Base-by-base conservation (phyloP, 495 filamentous ascomycete genomes). In the Hypoxylon cercidicola region DNA sequence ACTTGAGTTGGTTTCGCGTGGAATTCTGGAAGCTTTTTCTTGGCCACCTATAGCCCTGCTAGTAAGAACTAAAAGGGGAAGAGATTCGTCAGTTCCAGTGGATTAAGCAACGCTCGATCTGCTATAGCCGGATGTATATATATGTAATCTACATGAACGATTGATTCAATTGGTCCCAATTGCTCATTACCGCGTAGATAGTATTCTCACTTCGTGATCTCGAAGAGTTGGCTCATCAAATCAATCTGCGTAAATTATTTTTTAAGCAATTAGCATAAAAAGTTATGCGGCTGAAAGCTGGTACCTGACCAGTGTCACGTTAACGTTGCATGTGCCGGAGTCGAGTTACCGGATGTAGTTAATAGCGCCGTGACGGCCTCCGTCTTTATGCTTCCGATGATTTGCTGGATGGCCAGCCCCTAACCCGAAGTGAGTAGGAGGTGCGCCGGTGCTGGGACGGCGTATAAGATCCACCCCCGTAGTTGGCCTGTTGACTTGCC, bases 221-320 rank as follows among this genome's bases (percentile, higher is more conserved):
- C 4, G 21, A 32, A 18, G 28, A 21, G 6, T 28, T 60, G 58
- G 54, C 52, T 62, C 40, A 62, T 54, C 30, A 9, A 41, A 49
- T 52, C 35, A 54, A 28, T 30, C 34, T 32, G n/a, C 13, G 1
- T 15, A 12, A 30, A 40, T 30, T 16, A 45, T 15, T 30, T 15
- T 37, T 53, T 23, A 12, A 9, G n/a, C 0, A 47, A 30, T 48
- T 30, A 25, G 30, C 50, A 56, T 51, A 53, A 61, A 56, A 16
- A 47, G 39, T 60, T 44, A 62, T 68, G 64, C 64, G 64, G 64
- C 64, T 68, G 25, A 68, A 62, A 55, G 43, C 48, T 55, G 15
- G 64, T 68, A 49, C 58, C 53, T 68, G 58, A 46, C 34, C 53
- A 62, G 28, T 48, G 44, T 68, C 54, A 46, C 53, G 18, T 55